A percentile compares a stretch with the other conserved stretches of the same genome.
phyloP scores from a whole-genome alignment of 306 rosid species.

The Cicer chorassanicum region DNA sequence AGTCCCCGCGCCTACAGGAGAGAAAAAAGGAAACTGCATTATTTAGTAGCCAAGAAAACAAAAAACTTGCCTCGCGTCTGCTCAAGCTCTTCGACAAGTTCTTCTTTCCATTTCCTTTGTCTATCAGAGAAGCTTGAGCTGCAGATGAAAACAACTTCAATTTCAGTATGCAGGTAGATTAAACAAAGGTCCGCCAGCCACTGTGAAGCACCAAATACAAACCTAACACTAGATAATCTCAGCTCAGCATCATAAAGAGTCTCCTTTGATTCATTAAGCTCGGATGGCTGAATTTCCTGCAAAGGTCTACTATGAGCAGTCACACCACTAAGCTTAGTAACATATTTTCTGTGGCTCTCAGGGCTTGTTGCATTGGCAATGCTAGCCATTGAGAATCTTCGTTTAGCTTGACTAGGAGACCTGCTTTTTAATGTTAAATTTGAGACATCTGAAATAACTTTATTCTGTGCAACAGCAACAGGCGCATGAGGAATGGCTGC shows the following conservation, averaged over 20 bases:
- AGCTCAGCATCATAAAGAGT: slow-evolving; percentile 54
- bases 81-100: slow-evolving; percentile 82
- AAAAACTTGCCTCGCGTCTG: slow-evolving; percentile 70
- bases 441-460: slow-evolving; percentile 52
- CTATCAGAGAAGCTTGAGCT: slow-evolving; percentile 75
- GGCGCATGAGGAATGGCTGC: slow-evolving; percentile 55
- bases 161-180: slow-evolving; percentile 25
- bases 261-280: slow-evolving; percentile 64
- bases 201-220: slow-evolving; percentile 36
- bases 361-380: slow-evolving; percentile 53
- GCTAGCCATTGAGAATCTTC: slow-evolving; percentile 66
- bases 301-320: slow-evolving; percentile 58
- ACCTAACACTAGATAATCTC: slow-evolving; percentile 64
- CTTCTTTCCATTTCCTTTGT: slow-evolving; percentile 91
- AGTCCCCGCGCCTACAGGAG: neutral
- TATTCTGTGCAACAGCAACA: slow-evolving; percentile 50
- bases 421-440: slow-evolving; percentile 64
- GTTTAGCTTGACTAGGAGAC: slow-evolving; percentile 63
- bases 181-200: slow-evolving; percentile 36
- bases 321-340: slow-evolving; percentile 48
- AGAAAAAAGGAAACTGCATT: slow-evolving; percentile 11
- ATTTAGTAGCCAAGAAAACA: slow-evolving; percentile 2
- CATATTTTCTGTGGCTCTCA: slow-evolving; percentile 52
- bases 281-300: slow-evolving; percentile 82
- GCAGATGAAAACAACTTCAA: slow-evolving; percentile 41